Base-by-base conservation (phyloP, 2,329 filamentous ascomycete species). In the Penicillium expansum region DNA sequence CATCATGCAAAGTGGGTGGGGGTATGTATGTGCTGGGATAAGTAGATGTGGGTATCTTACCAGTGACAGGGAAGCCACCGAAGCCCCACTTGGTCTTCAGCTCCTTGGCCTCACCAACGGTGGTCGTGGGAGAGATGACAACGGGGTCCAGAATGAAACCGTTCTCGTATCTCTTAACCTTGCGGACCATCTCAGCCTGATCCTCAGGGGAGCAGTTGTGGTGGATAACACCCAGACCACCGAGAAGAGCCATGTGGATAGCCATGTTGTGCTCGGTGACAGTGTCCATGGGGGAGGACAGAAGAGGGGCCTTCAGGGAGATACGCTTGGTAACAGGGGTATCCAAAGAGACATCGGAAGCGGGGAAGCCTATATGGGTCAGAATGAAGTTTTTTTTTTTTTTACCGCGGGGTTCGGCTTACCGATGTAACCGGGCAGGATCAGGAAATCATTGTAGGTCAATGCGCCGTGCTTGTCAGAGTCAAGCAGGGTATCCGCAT, bases 201-300 rank as follows among this genome's bases (percentile, higher is more conserved):
- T 91, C 90, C 29, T 97, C 91, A 30, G 92, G 85, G n/a, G 92
- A 94, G 84, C 94, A 99, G 83, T 99, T 99, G 85, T 99, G 94
- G 83, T 99, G 94, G 67, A 99, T 96, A 68, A 99, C 92, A 79
- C 94, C 81, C 5, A 83, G 71, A 54, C 81, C 81, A 68, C 80
- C 79, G 43, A 82, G 76, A 48, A 83, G 75, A 38, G 80, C 79
- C 75, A 83, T 96, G 80, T 97, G 91, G 69, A 99, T 97, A 64
- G 94, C 95, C 95, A 99, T 99, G 76, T 96, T 93, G 80, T 96
- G 90, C 82, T 99, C 94, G 42, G 95, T 99, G 74, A 99, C 94
- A 10, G 94, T 99, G 81, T 99, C 94, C 94, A 99, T 99, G 70
- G 95, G 94, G 38, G 94, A 97, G 45, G 94, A 99, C 64, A 97